Conservation (phyloP, 805 yeast genomes). For the Candida adriatica region DNA sequence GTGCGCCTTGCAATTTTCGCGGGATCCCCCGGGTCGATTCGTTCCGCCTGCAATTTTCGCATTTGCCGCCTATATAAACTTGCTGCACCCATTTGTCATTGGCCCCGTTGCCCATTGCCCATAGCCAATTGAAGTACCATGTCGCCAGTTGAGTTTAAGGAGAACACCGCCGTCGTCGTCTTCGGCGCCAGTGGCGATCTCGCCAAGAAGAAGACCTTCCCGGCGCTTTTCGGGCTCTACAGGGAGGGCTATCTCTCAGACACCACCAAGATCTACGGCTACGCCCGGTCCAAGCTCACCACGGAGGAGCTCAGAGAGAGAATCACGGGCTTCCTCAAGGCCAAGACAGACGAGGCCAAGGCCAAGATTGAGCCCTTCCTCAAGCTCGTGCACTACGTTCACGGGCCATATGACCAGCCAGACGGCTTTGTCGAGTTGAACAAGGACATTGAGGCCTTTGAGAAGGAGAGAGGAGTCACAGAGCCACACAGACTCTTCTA, state of each 20-base stretch:
- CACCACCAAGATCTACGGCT: conserved; percentile 74
- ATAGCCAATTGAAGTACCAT: too few relatives aligned
- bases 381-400: conserved; percentile 54
- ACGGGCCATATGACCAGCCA: conserved; percentile 74
- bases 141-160: conserved; percentile 38
- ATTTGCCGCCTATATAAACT: too few relatives aligned
- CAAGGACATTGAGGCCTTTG: conserved; percentile 50
- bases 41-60: too few relatives aligned
- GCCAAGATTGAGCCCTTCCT: conserved; percentile 57
- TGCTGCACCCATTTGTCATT: too few relatives aligned
- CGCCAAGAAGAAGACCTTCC: conserved; percentile 93
- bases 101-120: too few relatives aligned
- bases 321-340: conserved; percentile 55
- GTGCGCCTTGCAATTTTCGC: too few relatives aligned
- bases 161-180: conserved; percentile 68
- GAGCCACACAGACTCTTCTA: conserved; percentile 80
- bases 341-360: conserved; percentile 36
- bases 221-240: conserved; percentile 71
- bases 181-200: conserved; percentile 95
- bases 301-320: conserved; percentile 62
- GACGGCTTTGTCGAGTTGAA: conserved; percentile 65
- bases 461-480: conserved; percentile 35
- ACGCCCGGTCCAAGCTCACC: conserved; percentile 77
- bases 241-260: conserved; percentile 72
- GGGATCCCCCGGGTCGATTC: too few relatives aligned